Conservation (phyloP, 352 stramenopile species). For the Thalassiosira allenii region DNA sequence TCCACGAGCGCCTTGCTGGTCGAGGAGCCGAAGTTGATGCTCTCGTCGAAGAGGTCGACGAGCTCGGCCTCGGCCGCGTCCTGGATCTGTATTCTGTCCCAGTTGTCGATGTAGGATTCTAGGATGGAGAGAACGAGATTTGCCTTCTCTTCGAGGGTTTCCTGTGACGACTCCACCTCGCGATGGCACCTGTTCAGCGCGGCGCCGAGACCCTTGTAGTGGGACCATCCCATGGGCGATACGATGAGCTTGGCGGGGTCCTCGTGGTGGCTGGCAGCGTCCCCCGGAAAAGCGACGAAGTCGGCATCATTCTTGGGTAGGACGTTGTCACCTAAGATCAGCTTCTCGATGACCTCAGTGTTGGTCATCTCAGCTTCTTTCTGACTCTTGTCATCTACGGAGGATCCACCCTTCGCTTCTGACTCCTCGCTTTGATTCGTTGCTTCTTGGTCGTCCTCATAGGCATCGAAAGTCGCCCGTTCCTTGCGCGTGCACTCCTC, state of each 20-base stretch:
- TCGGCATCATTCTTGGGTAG: slow-evolving; percentile 67
- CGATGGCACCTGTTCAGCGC: slow-evolving; percentile 59
- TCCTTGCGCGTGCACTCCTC: slow-evolving; percentile 74
- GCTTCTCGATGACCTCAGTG: slow-evolving; percentile 74
- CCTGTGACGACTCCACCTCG: slow-evolving; percentile 39
- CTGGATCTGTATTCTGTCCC: slow-evolving; percentile 76
- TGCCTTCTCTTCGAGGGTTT: slow-evolving; percentile 50
- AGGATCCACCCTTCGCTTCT: slow-evolving; percentile 9
- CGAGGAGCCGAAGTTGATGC: slow-evolving; percentile 44
- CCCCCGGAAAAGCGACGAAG: slow-evolving; percentile 62
- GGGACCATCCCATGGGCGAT: slow-evolving; percentile 64
- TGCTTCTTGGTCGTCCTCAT: slow-evolving; percentile 59
- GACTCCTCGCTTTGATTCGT: slow-evolving; percentile 20
- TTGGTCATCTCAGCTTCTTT: slow-evolving; percentile 49
- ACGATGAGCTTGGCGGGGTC: slow-evolving; percentile 32
- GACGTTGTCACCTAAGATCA: slow-evolving; percentile 78
- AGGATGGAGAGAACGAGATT: slow-evolving; percentile 65
- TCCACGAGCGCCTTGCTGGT: slow-evolving; percentile 27
- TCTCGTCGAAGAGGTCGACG: slow-evolving; percentile 83
- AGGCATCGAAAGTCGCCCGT: slow-evolving; percentile 76
- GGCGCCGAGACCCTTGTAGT: slow-evolving; percentile 67
- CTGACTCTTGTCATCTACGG: slow-evolving; percentile 19
- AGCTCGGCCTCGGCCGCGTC: slow-evolving; percentile 80
- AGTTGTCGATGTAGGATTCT: slow-evolving; percentile 77
- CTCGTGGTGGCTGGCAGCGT: slow-evolving; percentile 24